Evolutionary conservation across 2,329 filamentous ascomycete genomes (phyloP), one percentile per base, ranked within the genome.

Genomic region (Hawksworthiomyces lignivorus): DNA sequence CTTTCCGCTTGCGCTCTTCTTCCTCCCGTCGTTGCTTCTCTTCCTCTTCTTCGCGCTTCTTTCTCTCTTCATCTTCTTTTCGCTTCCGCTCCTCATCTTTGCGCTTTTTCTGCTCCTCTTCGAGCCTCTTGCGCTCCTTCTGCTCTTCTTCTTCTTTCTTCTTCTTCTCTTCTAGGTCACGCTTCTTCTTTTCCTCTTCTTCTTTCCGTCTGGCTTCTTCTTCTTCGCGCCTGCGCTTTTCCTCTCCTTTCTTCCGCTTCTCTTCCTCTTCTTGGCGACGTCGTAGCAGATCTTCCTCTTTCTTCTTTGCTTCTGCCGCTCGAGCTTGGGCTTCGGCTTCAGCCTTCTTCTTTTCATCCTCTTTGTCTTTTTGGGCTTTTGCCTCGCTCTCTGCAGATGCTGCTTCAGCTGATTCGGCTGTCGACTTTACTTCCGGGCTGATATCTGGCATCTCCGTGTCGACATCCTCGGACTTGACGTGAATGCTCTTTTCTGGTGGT

Each of bases 391-490:
- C 63, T 12, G 58, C 52, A 42, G 60, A 57, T 36, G 35, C 19
- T 4, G 36, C 39, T 17, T 21, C 26, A 4, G 12, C 14, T 20
- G 18, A 5, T 11, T 26, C 22, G 5, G 32, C 22, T 1, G 43
- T 20, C 0, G 35, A 11, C 15, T 54, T 56, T 3, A 43, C 46
- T 5, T 47, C 36, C 29, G 50, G 41, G 26, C 48, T 60, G 3
- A 63, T 67, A 47, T 78, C 75, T 2, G 60, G 62, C 74, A 79
- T 78, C 17, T 75, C 72, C 8, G 74, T 55, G 41, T 79, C 75
- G 2, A 62, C 55, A 41, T 77, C 73, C 46, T 78, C 74, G 1
- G 71, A 71, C 50, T 77, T 77, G 30, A 78, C 72, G 36, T 70
- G 68, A n/a, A 77, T 73, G 41, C 62, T 69, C 51, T 69, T 72